Evolutionary conservation across 2,329 filamentous ascomycete species (phyloP), one percentile per base, ranked within the genome.

Genomic region (Fusarium sublunatum): DNA sequence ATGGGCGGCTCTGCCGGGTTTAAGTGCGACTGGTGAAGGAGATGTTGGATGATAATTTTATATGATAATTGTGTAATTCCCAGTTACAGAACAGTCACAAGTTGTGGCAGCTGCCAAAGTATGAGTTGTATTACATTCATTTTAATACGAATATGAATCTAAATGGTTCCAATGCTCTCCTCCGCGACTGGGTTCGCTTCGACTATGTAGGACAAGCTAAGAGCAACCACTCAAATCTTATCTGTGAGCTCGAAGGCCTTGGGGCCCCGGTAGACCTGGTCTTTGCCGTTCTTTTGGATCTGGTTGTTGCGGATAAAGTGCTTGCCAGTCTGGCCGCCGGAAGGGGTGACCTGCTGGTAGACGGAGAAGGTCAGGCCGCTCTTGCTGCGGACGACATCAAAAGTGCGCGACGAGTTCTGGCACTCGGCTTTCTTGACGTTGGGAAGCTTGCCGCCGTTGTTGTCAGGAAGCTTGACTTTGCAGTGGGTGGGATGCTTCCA

Each of bases 211-310:
- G 19, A 19, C 19, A 19, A 19, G 19, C 19, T 19, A 19, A 19
- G 19, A 19, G 19, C 19, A 19, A 19, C 19, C 19, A 19, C 19
- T 19, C 19, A n/a, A n/a, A n/a, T n/a, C n/a, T n/a, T n/a, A n/a
- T n/a, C n/a, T n/a, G n/a, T 12, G 32, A 67, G 19, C 19, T 19
- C 19, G 3, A 19, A 19, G 19, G 19, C n/a, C 47, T 53, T 36
- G 7, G 74, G 48, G 49, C 74, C 74, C 19, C 46, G 67, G 67
- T 76, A 76, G 44, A 7, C 46, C 71, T 76, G 58, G 36, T 72
- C 68, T 39, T 49, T 47, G 25, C 66, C 72, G 51, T 73, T 74
- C 19, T 19, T 19, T 19, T 19, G 19, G 19, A 19, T 19, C 19
- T 19, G 19, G 19, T 50, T 42, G 61, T 59, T 67, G 47, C 67